Percentiles rank a stretch among this genome's conserved stretches.
Evolutionary conservation across 2,329 filamentous ascomycete genomes (phyloP).

Genomic region (Penicillium psychrosexuale): DNA sequence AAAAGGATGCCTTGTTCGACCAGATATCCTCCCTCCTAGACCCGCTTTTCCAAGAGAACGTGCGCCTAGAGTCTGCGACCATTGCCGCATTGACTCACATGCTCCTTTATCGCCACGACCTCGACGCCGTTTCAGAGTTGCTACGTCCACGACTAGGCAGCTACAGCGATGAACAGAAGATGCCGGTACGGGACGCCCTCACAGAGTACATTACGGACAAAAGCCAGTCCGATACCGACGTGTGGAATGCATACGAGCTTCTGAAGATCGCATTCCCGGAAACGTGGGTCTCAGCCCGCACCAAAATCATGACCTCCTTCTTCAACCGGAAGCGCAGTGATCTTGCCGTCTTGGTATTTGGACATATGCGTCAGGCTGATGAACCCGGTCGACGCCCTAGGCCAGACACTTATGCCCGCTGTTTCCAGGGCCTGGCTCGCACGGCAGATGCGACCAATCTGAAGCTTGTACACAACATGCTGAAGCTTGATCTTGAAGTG

Average conservation of each 20-base stretch:
- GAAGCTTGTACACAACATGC: slow-evolving; percentile 80
- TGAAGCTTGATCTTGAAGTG: slow-evolving; percentile 85
- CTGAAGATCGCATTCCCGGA: slow-evolving; percentile 58
- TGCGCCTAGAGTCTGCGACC: slow-evolving; percentile 69
- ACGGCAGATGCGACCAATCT: slow-evolving; percentile 62
- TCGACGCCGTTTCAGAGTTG: slow-evolving; percentile 75
- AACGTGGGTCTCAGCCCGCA: slow-evolving; percentile 63
- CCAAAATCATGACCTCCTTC: slow-evolving; percentile 75
- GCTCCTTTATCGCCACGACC: slow-evolving; percentile 72
- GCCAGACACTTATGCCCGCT: slow-evolving; percentile 70
- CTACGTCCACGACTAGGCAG: slow-evolving; percentile 62
- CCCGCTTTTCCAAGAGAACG: slow-evolving; percentile 67
- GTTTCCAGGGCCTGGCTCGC: slow-evolving; percentile 70
- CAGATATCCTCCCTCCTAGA: slow-evolving; percentile 70
- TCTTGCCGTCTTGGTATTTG: slow-evolving; percentile 82
- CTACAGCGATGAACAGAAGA: slow-evolving; percentile 57
- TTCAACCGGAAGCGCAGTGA: slow-evolving; percentile 74
- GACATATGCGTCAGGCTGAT: slow-evolving; percentile 83
- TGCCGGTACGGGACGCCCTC: slow-evolving; percentile 63
- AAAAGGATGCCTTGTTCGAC: slow-evolving; percentile 61
- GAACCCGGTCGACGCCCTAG: slow-evolving; percentile 63
- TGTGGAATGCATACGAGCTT: slow-evolving; percentile 61
- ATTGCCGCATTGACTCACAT: slow-evolving; percentile 69
- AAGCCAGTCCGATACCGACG: slow-evolving; percentile 58
- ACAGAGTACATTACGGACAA: slow-evolving; percentile 65